Conservation (phyloP, 2,329 filamentous ascomycete species). For the Fusarium brevicatenulatum region DNA sequence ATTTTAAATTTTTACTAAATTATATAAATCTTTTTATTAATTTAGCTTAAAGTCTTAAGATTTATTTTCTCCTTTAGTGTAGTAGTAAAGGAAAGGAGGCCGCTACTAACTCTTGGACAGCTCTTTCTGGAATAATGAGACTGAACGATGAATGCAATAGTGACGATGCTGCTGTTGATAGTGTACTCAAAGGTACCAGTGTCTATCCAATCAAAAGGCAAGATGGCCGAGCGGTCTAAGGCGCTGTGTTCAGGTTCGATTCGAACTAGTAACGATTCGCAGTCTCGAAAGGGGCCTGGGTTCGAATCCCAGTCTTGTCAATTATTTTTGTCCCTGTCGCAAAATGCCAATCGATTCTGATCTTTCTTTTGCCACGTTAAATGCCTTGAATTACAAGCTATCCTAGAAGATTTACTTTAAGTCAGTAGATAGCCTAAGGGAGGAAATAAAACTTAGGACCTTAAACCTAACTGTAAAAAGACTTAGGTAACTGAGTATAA, state of each 20-base stretch:
- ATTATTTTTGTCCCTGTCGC: neutral
- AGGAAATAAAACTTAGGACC: too few species aligned
- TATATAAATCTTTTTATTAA: too few species aligned
- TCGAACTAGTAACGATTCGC: constrained; percentile 5
- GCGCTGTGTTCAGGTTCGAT: constrained; percentile 10
- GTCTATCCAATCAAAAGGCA: neutral
- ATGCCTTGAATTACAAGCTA: neutral
- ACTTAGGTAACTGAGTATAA: too few species aligned
- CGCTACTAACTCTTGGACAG: neutral
- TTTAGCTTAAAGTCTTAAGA: too few species aligned
- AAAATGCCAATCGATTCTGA: accelerated
- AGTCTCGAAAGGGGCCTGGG: constrained; percentile 11
- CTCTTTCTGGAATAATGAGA: neutral
- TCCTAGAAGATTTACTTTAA: accelerated
- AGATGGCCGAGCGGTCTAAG: constrained; percentile 11
- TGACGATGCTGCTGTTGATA: accelerated
- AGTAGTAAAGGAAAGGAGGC: neutral
- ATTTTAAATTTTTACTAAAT: too few species aligned
- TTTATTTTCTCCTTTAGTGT: too few species aligned
- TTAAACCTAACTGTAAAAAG: too few species aligned
- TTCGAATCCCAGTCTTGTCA: constrained; percentile 13
- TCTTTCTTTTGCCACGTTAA: neutral
- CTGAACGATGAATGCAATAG: too few species aligned
- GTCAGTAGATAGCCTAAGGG: too few species aligned
- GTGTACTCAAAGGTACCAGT: accelerated